phyloP scores from a whole-genome alignment of 306 rosid species.

The Morella rubra region DNA sequence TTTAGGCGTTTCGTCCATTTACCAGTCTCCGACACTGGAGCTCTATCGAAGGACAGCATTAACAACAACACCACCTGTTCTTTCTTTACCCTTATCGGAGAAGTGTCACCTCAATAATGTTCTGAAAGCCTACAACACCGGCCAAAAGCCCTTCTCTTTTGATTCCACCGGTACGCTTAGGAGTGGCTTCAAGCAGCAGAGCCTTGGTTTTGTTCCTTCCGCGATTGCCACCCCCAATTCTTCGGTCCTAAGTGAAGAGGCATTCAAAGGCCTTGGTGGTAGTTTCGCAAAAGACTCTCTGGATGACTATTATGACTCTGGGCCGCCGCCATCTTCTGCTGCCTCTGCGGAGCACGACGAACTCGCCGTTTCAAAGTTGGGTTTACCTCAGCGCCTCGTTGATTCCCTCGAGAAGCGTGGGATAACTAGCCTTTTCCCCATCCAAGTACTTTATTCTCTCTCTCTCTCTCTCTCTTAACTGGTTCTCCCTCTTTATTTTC shows the following conservation, averaged over 20 bases:
- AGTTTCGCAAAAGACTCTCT: conserved; percentile 46
- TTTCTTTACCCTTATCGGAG: conserved; percentile 47
- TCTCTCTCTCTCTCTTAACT: neutral
- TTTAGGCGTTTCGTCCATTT: conserved; percentile 65
- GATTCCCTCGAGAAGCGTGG: conserved; percentile 69
- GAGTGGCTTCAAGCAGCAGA: conserved; percentile 26
- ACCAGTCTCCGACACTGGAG: conserved; percentile 53
- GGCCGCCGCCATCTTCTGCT: conserved; percentile 25
- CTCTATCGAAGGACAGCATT: conserved; percentile 30
- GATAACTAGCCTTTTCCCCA: conserved; percentile 81
- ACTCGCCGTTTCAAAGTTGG: conserved; percentile 74
- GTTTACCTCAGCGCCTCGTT: conserved; percentile 66
- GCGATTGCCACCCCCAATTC: conserved; percentile 93
- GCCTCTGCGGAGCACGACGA: conserved; percentile 37
- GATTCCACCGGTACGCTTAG: conserved; percentile 17
- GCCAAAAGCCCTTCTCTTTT: conserved; percentile 17
- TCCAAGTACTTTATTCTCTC: conserved; percentile 51
- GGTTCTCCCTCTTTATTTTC: too few species aligned
- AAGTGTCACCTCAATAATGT: conserved; percentile 54
- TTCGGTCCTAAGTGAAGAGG: conserved; percentile 90
- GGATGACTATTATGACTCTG: conserved; percentile 35
- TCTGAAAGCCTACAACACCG: conserved; percentile 35
- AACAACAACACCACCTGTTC: conserved; percentile 34
- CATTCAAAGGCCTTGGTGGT: conserved; percentile 60
- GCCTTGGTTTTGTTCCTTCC: conserved; percentile 42